Conservation (phyloP, 163 green algal genomes). For the Trebouxiophyceae sp. region DNA sequence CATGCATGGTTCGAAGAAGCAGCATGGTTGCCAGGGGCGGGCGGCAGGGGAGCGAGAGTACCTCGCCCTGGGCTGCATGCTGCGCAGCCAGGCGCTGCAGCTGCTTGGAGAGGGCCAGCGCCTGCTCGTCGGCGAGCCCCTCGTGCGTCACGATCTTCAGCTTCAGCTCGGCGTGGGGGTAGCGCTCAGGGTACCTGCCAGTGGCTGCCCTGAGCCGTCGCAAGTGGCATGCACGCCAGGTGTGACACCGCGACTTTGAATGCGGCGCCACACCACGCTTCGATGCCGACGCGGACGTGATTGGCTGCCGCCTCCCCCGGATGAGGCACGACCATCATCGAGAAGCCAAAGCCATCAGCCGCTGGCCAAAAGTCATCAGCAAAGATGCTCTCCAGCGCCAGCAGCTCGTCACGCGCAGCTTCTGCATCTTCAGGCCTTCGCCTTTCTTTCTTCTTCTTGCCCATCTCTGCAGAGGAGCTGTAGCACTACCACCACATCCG, state of each 20-base stretch:
- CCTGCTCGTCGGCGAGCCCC: conserved; percentile 17
- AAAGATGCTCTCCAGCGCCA: conserved; percentile 64
- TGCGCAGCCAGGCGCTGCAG: conserved; percentile 27
- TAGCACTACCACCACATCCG: background rate
- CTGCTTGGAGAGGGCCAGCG: conserved; percentile 20
- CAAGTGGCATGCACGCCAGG: background rate
- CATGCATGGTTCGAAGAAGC: background rate
- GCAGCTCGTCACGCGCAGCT: conserved; percentile 44
- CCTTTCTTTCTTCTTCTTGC: conserved; percentile 30
- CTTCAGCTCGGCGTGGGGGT: conserved; percentile 28
- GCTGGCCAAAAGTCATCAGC: conserved; percentile 31
- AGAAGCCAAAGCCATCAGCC: conserved; percentile 41
- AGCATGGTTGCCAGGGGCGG: background rate
- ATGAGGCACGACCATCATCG: conserved; percentile 55
- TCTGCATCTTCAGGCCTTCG: conserved; percentile 6
- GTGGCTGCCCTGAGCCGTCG: background rate
- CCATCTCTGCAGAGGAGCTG: conserved; percentile 13
- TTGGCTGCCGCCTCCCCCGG: conserved; percentile 41
- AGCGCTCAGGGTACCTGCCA: conserved; percentile 37
- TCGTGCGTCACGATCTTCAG: conserved; percentile 20
- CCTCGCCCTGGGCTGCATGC: conserved; percentile 32
- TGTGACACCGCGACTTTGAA: background rate
- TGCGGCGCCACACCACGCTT: background rate
- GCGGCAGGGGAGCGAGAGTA: background rate
- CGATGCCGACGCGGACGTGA: conserved; percentile 31